Evolutionary conservation across 352 stramenopile species (phyloP).

Genomic region (Phytophthora palmivora): DNA sequence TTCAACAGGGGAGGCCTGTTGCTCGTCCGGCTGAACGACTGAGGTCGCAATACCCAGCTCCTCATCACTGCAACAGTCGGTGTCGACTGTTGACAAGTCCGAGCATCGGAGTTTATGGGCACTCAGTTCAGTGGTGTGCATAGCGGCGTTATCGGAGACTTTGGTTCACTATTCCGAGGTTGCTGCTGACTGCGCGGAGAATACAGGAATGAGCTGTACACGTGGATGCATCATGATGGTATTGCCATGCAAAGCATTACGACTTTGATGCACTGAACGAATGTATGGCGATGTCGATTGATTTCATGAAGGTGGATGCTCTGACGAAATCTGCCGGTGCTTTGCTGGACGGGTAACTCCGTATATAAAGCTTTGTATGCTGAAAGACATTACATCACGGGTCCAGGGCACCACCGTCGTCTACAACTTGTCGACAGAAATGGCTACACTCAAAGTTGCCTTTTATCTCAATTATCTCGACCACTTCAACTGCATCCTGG

Average conservation of each 20-base stretch:
- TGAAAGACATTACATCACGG: constrained; percentile 14
- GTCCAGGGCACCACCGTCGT: background rate
- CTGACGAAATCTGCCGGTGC: constrained; percentile 26
- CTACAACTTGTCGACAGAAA: constrained; percentile 2
- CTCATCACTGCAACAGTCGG: constrained; percentile 45
- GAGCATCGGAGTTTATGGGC: constrained; percentile 18
- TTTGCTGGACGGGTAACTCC: background rate
- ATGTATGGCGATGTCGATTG: constrained; percentile 10
- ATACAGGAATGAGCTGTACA: constrained; percentile 19
- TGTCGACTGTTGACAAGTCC: constrained; percentile 23
- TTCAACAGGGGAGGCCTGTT: constrained; percentile 45
- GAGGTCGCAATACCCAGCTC: constrained; percentile 34
- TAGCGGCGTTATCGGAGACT: background rate
- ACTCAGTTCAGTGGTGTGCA: constrained; percentile 3
- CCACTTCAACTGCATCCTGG: constrained; percentile 88
- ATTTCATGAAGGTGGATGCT: constrained; percentile 1
- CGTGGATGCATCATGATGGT: background rate
- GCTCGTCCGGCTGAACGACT: constrained; percentile 7
- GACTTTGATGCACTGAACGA: background rate
- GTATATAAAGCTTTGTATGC: constrained; percentile 17
- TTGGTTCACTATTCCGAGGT: constrained; percentile 4
- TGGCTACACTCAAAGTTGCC: constrained; percentile 22
- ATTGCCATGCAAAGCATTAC: constrained; percentile 1
- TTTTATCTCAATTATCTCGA: constrained; percentile 10
- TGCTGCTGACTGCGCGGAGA: constrained; percentile 3